phyloP scores from a whole-genome alignment of 192 early-diverging fungal species.

The Gonapodya sp. region DNA sequence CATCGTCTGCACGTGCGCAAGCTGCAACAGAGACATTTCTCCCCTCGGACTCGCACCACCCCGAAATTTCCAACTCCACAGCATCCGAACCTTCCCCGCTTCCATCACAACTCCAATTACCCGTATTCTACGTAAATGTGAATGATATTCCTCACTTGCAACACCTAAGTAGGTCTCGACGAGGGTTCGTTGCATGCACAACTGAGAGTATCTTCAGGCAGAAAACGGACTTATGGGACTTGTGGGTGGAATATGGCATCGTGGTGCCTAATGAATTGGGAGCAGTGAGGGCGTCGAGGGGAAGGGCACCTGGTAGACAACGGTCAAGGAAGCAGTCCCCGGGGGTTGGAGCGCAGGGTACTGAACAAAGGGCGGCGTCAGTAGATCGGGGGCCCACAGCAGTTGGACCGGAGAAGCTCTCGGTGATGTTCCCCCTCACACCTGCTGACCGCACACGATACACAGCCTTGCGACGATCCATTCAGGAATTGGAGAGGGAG shows the following conservation, averaged over 20 bases:
- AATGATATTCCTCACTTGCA: slow-evolving; percentile 1
- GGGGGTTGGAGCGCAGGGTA: not conserved
- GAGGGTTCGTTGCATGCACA: not conserved
- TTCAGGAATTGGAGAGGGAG: not conserved
- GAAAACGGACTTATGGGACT: not conserved
- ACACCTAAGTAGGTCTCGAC: not conserved
- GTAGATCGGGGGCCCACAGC: not conserved
- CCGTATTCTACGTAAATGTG: slow-evolving; percentile 9
- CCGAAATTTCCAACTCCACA: not conserved
- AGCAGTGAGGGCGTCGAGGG: not conserved
- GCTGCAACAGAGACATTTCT: not conserved
- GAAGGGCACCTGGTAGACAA: not conserved
- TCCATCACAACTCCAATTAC: not conserved
- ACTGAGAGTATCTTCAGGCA: not conserved
- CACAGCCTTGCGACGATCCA: not conserved
- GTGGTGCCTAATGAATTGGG: not conserved
- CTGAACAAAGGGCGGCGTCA: not conserved
- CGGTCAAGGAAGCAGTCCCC: not conserved
- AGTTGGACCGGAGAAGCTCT: not conserved
- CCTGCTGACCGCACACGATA: not conserved
- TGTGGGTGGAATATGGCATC: slow-evolving; percentile 4
- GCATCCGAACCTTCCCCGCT: not conserved
- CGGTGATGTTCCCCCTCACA: not conserved
- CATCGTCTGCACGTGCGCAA: not conserved
- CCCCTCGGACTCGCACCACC: not conserved